Base-by-base conservation (phyloP, 2,329 filamentous ascomycete species). In the Aspergillus hiratsukae region DNA sequence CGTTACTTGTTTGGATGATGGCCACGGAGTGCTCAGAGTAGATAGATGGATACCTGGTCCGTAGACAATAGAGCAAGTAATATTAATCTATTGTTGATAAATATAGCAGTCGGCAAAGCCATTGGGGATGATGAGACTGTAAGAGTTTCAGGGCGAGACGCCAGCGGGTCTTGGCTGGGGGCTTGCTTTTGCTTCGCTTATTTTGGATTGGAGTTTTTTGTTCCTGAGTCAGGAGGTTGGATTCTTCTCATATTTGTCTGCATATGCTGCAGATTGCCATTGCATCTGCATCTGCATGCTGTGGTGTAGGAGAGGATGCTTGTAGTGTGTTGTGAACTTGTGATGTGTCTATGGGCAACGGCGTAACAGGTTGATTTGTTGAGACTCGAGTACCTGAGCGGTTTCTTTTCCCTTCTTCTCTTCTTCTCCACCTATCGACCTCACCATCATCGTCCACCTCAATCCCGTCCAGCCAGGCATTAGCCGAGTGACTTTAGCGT, bases 71-170 rank as follows among this genome's bases (percentile, higher is more conserved):
- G 21, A 23, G 41, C 31, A 37, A 37, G 31, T 7, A 3, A 23
- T 23, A 23, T 23, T 23, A 35, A 37, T 37, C 14, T 17, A 37
- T 37, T 37, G 17, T 7, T 1, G 21, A 46, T 27, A 46, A 46
- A 46, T 46, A 23, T 46, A 46, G 43, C 6, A 46, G 6, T 25
- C 19, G 43, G 23, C 19, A 14, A 27, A 21, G 3, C 21, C 23
- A 46, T 46, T 46, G 43, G 11, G 23, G 23, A 7, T 1, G 43
- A 25, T 46, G 43, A 46, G 43, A 46, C 43, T 48, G 5, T 31
- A 51, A 28, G 52, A 31, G 41, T 52, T 49, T 49, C 51, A 54
- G 29, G 51, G 55, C 55, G 57, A 35, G 54, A 59, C 54, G 54
- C 57, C 57, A 54, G 53, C 14, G 31, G 31, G 14, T 37, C 31